These are phyloP conservation scores for Gossypium schwendimanii DNA, from an alignment of 441 rosid species.

Conservation along the genomic window DNA sequence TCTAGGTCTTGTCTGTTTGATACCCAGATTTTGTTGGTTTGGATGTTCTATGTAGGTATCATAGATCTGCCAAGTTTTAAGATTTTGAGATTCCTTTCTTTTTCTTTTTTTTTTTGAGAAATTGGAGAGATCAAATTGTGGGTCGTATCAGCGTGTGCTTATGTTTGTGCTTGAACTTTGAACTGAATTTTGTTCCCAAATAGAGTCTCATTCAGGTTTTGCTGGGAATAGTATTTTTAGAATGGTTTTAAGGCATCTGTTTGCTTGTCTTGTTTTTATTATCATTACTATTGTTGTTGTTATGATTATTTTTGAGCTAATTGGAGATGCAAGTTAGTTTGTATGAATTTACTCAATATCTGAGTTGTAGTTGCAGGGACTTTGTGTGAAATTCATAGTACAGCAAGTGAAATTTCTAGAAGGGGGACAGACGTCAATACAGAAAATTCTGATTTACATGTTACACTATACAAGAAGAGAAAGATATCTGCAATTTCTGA, in stretches of 20 bases:
- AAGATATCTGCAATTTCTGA: conserved; percentile 27
- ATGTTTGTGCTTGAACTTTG: not conserved
- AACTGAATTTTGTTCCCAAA: not conserved
- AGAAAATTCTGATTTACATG: conserved; percentile 22
- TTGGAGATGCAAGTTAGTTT: not conserved
- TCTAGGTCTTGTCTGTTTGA: not conserved
- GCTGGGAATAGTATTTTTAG: not conserved
- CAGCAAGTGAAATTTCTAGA: conserved; percentile 11
- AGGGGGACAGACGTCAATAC: conserved; percentile 19
- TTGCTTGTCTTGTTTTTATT: not conserved
- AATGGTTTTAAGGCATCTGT: not conserved
- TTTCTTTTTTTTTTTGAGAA: not conserved
- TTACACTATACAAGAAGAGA: conserved; percentile 40
- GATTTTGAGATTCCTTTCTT: not conserved
- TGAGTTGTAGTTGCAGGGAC: conserved; percentile 29
- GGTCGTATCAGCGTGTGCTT: not conserved
- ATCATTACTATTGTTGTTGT: not conserved
- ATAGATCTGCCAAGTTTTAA: not conserved
- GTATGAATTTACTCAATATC: conserved; percentile 3
- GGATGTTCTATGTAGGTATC: not conserved
- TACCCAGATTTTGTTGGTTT: not conserved
- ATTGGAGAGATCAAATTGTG: not conserved
- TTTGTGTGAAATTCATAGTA: conserved; percentile 14
- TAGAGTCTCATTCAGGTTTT: not conserved
- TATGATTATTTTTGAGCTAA: not conserved